Base-by-base conservation (phyloP, 1,284 basidiomycete species). In the Spongiforma sp. region DNA sequence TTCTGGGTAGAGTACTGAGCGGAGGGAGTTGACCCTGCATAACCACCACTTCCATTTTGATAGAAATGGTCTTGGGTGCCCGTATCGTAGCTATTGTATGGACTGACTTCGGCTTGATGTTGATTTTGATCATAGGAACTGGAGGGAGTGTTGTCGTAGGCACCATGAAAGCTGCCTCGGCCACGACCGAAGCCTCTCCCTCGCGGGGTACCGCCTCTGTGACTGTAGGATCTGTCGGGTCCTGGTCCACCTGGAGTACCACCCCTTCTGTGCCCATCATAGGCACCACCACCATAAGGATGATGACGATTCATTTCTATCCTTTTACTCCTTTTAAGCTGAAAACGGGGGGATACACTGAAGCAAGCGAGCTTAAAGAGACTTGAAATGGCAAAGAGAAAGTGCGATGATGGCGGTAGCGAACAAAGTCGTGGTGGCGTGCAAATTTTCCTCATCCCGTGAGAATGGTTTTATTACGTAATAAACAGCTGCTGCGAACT, bases 281-380 rank as follows among this genome's bases (percentile, higher is more conserved):
- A 93, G 74, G 84, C 84, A 69, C 83, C 80, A 72, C 82, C 76
- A 65, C 79, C 87, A 79, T 95, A 95, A 32, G 93, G 89, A 84
- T 95, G 93, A 80, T 95, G 93, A 71, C 93, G 91, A 80, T 92
- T 93, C 92, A 94, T 93, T 61, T 57, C 52, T 55, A 54, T 69
- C 34, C 26, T 69, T 68, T 48, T 68, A 43, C 65, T 60, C 53
- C 61, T 73, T 73, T 65, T 52, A 67, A 73, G 77, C 53, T 73
- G 72, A 66, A 71, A 71, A 65, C 72, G 73, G 73, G 63, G 73
- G 67, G 62, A 70, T 68, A 65, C 67, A 72, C 69, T 71, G 73
- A 70, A n/a, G 72, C 66, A 61, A 71, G 62, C 63, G 65, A 60
- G 75, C 75, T 77, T 76, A 75, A 65, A 64, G 64, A 64, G 65